Evolutionary conservation across 2,329 filamentous ascomycete genomes (phyloP).

Genomic region (Cordyceps javanica): DNA sequence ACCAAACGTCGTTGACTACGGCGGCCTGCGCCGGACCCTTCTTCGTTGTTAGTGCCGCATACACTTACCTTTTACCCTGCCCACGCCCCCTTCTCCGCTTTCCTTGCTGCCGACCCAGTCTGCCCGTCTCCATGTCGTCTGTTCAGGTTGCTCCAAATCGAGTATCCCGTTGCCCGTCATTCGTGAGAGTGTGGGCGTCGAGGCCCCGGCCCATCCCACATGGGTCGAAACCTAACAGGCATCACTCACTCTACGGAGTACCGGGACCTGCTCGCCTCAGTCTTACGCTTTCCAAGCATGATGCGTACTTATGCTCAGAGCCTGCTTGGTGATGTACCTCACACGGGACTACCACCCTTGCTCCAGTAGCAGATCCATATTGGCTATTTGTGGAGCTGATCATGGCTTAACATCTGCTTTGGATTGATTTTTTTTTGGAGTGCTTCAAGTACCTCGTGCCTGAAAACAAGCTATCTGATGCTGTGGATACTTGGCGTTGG

Average conservation of each 20-base stretch:
- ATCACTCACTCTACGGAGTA: neutral
- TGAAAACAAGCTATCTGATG: neutral
- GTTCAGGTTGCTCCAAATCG: neutral
- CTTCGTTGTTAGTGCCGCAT: neutral
- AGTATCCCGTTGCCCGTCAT: conserved; percentile 4
- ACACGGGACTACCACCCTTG: neutral
- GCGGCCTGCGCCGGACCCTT: neutral
- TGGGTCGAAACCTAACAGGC: neutral
- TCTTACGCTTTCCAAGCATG: neutral
- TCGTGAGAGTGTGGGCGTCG: neutral
- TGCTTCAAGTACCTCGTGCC: neutral
- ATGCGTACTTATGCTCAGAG: neutral
- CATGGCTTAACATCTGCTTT: neutral
- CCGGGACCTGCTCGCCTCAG: neutral
- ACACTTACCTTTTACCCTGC: neutral
- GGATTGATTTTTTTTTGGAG: neutral
- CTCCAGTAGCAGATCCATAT: neutral
- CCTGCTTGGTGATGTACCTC: neutral
- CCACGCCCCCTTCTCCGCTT: neutral
- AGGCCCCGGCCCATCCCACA: neutral
- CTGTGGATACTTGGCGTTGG: neutral
- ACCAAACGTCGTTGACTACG: neutral
- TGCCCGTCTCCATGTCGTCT: neutral
- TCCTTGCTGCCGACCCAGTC: neutral
- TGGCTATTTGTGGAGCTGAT: conserved; percentile 1